Percentiles rank a stretch among this genome's conserved stretches.
Conservation (phyloP, 192 early-diverging fungal genomes). For the Pilobolus umbonatus region DNA sequence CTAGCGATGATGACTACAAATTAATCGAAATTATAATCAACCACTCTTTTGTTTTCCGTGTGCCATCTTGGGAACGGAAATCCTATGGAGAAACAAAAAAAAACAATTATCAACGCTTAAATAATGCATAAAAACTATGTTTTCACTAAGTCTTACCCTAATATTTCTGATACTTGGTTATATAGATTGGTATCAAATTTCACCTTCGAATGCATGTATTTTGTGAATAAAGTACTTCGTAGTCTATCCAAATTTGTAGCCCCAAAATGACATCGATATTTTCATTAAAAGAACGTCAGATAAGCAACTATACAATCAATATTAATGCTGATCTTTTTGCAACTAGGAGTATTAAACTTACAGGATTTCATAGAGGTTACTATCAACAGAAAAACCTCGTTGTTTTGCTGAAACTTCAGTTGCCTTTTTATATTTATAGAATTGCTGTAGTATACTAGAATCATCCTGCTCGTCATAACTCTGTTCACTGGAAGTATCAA, state of each 20-base stretch:
- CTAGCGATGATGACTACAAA: neutral
- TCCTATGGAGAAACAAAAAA: conserved; percentile 6
- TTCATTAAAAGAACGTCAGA: no score
- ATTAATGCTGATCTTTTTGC: no score
- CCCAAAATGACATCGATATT: no score
- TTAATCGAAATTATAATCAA: neutral
- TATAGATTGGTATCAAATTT: conserved; percentile 6
- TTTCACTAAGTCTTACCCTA: neutral
- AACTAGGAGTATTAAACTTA: no score
- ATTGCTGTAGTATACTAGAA: neutral
- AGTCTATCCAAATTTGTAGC: no score
- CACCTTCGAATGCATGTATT: conserved; percentile 1
- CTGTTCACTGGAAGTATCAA: neutral
- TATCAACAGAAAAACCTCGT: no score
- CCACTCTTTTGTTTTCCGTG: neutral
- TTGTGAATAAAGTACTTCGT: no score
- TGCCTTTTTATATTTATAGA: neutral
- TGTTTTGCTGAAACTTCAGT: no score
- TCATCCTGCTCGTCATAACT: neutral
- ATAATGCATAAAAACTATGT: neutral
- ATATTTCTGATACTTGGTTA: neutral
- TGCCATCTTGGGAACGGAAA: neutral
- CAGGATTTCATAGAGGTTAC: no score
- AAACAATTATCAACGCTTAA: neutral
- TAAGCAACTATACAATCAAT: no score